These are phyloP conservation scores for Triticum monococcum DNA, from an alignment of 176 grass and related monocot genomes.

Conservation along the genomic window DNA sequence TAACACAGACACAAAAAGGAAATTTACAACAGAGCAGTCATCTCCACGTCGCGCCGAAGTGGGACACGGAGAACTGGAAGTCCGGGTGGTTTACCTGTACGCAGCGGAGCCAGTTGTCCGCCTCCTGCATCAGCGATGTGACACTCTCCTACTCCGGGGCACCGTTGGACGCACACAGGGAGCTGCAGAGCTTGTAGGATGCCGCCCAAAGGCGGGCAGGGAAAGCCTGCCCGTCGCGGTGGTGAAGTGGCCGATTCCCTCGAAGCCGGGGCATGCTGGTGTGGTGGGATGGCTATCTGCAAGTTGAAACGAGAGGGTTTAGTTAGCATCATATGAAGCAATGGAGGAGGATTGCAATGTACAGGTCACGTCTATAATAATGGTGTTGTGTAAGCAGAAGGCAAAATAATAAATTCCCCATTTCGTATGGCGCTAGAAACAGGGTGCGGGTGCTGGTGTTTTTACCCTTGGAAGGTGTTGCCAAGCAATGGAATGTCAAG, in stretches of 20 bases:
- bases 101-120: constrained; percentile 64
- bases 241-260: constrained; percentile 17
- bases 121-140: constrained; percentile 63
- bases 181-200: constrained; percentile 69
- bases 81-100: constrained; percentile 79
- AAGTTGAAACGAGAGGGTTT: neutral
- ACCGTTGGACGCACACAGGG: constrained; percentile 57
- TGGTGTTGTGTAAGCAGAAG: neutral
- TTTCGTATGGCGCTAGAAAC: neutral
- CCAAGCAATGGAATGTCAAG: constrained; percentile 85
- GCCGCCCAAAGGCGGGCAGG: constrained; percentile 66
- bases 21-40: constrained; percentile 59
- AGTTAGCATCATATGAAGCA: too few relatives aligned
- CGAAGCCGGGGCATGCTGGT: constrained; percentile 42
- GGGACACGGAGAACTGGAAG: constrained; percentile 61
- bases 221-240: constrained; percentile 39
- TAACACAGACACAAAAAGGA: neutral
- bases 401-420: neutral
- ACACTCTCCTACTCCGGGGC: constrained; percentile 33
- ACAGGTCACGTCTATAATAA: neutral
- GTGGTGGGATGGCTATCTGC: constrained; percentile 36
- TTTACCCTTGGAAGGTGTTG: constrained; percentile 77
- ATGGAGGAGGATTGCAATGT: too few relatives aligned
- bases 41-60: constrained; percentile 52
- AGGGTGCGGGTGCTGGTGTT: constrained; percentile 29